These are phyloP conservation scores for Solioccasus polychromus DNA, from an alignment of 768 basidiomycete genomes.

Conservation along the genomic window DNA sequence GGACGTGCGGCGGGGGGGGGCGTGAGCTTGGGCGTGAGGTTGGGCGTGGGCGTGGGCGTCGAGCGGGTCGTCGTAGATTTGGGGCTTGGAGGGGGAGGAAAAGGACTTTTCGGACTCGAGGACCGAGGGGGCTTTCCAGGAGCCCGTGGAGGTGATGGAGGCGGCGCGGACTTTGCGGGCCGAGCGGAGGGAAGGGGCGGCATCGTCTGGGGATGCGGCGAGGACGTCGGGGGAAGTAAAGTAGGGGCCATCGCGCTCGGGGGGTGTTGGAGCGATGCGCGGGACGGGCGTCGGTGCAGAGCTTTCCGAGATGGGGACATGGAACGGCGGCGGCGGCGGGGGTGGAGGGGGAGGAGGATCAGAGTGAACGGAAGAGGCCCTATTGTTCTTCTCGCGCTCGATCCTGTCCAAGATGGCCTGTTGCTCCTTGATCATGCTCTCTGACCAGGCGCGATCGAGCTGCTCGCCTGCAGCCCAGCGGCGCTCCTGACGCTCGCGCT, in stretches of 20 bases:
- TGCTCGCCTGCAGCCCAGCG: slow-evolving; percentile 43
- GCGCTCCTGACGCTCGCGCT: slow-evolving; percentile 49
- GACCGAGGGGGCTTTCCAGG: slow-evolving; percentile 26
- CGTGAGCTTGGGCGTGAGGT: too few species aligned
- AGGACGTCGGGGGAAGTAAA: slow-evolving; percentile 22
- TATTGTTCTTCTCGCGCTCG: slow-evolving; percentile 36
- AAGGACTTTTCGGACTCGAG: slow-evolving; percentile 22
- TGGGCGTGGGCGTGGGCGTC: too few species aligned
- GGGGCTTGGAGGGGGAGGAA: slow-evolving; percentile 20
- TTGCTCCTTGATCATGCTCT: slow-evolving; percentile 35
- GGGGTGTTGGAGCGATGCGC: slow-evolving; percentile 12
- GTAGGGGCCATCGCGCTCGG: slow-evolving; percentile 24
- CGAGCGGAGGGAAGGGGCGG: slow-evolving; percentile 7
- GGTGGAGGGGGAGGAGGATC: not conserved
- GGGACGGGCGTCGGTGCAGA: slow-evolving; percentile 5
- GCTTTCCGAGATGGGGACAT: slow-evolving; percentile 9
- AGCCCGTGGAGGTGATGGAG: slow-evolving; percentile 25
- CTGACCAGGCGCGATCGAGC: slow-evolving; percentile 33
- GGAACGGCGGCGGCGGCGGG: not conserved
- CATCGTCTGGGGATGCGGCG: slow-evolving; percentile 19
- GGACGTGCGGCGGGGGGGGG: too few species aligned
- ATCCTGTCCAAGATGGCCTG: slow-evolving; percentile 48
- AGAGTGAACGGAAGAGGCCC: slow-evolving; percentile 12
- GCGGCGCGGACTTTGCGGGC: slow-evolving; percentile 25
- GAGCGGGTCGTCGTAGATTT: slow-evolving; percentile 30